These are phyloP conservation scores for Candida sanyaensis DNA, from an alignment of 1,139 yeast genomes.

Conservation along the genomic window DNA sequence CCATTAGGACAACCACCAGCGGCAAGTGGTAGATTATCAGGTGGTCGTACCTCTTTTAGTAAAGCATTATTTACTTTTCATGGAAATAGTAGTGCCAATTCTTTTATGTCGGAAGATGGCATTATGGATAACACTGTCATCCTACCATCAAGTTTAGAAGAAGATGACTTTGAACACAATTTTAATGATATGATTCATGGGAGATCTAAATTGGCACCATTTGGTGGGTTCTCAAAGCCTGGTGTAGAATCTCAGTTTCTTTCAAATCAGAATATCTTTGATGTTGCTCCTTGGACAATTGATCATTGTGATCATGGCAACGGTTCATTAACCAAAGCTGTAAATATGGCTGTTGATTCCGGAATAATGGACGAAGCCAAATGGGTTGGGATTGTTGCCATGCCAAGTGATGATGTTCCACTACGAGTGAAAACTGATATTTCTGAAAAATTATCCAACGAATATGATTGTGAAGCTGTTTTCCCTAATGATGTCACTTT, in stretches of 20 bases:
- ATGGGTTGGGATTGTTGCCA: conserved; percentile 91
- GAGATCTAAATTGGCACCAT: conserved; percentile 56
- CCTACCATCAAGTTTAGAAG: conserved; percentile 16
- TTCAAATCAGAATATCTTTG: conserved; percentile 58
- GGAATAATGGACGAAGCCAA: conserved; percentile 48
- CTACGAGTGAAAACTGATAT: conserved; percentile 52
- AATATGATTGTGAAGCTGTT: conserved; percentile 64
- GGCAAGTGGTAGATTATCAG: neutral
- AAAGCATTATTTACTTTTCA: conserved; percentile 23
- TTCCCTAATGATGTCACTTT: conserved; percentile 76
- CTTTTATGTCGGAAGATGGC: conserved; percentile 29
- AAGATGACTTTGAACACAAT: conserved; percentile 23
- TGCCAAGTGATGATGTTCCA: conserved; percentile 85
- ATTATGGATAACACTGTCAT: conserved; percentile 5
- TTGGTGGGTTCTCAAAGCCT: conserved; percentile 71
- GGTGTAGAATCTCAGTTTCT: conserved; percentile 46
- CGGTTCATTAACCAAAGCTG: conserved; percentile 85
- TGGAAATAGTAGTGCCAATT: conserved; percentile 31
- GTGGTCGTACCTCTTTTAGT: conserved; percentile 22
- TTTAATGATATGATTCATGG: conserved; percentile 35
- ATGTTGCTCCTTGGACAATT: conserved; percentile 75
- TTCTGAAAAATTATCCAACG: conserved; percentile 40
- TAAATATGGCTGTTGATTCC: conserved; percentile 59
- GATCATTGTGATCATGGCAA: conserved; percentile 76
- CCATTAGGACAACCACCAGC: conserved; percentile 13